Evolutionary conservation across 2,329 filamentous ascomycete species (phyloP).

Genomic region (Talaromyces sp.): DNA sequence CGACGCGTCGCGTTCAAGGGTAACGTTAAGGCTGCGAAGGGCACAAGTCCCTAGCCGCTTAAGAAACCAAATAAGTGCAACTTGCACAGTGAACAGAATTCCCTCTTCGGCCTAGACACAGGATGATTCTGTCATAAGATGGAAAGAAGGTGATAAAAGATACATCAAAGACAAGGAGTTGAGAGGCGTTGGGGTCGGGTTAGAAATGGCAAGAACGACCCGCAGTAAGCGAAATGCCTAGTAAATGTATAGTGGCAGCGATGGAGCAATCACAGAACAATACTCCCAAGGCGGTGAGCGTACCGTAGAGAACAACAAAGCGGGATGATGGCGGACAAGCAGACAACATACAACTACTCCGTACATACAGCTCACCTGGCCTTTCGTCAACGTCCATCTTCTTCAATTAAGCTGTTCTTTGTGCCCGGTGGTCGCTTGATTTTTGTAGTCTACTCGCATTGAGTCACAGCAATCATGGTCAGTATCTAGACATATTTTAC

Average conservation of each 20-base stretch:
- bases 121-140: background rate
- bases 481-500: conserved; percentile 7
- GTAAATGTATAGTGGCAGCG: conserved; percentile 23
- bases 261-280: conserved; percentile 28
- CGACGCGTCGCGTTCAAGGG: background rate
- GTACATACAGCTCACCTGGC: conserved; percentile 19
- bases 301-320: conserved; percentile 37
- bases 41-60: background rate
- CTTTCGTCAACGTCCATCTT: background rate
- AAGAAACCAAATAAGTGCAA: background rate
- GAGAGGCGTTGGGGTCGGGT: conserved; percentile 2
- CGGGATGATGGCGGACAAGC: conserved; percentile 23
- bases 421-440: conserved; percentile 13
- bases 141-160: background rate
- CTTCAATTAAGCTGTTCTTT: conserved; percentile 5
- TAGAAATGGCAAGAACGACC: conserved; percentile 5
- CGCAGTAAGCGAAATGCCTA: conserved; percentile 35
- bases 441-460: background rate
- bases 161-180: background rate
- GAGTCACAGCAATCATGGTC: conserved; percentile 17
- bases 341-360: background rate
- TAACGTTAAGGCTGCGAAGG: background rate
- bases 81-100: background rate
- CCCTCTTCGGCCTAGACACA: background rate
- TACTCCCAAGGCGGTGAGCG: conserved; percentile 14